These are phyloP conservation scores for Blastocystis sp. DNA, from an alignment of 352 stramenopile species.

Conservation along the genomic window DNA sequence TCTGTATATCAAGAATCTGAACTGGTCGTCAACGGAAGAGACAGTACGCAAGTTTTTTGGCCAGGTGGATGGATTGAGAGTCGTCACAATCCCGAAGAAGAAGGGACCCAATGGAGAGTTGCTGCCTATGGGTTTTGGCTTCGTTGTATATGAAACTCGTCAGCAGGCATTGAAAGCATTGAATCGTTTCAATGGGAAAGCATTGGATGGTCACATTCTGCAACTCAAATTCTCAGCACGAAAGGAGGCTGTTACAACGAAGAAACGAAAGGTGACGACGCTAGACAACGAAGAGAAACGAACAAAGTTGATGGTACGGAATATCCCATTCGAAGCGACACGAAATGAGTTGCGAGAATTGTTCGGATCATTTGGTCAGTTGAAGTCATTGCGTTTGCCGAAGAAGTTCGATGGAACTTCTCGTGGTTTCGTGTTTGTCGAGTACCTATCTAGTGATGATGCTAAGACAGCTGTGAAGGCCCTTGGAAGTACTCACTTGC, in stretches of 20 bases:
- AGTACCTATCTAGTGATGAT: slow-evolving; percentile 91
- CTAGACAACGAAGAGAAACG: slow-evolving; percentile 66
- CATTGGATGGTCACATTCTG: slow-evolving; percentile 86
- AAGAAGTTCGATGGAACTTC: slow-evolving; percentile 96
- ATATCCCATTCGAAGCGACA: slow-evolving; percentile 94
- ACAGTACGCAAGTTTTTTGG: slow-evolving; percentile 71
- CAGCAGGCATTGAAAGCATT: slow-evolving; percentile 74
- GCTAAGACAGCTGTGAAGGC: slow-evolving; percentile 81
- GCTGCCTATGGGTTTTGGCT: slow-evolving; percentile 96
- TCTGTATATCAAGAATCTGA: slow-evolving; percentile 98
- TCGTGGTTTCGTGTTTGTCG: slow-evolving; percentile 95
- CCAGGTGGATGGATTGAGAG: slow-evolving; percentile 72
- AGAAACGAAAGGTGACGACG: slow-evolving; percentile 67
- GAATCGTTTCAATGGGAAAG: slow-evolving; percentile 68
- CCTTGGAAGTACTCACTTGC: slow-evolving; percentile 90
- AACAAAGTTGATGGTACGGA: slow-evolving; percentile 95
- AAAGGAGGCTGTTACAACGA: slow-evolving; percentile 48
- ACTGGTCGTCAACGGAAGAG: slow-evolving; percentile 85
- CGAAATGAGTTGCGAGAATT: slow-evolving; percentile 88
- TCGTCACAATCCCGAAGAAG: slow-evolving; percentile 78
- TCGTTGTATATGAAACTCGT: slow-evolving; percentile 87
- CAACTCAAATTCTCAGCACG: slow-evolving; percentile 83
- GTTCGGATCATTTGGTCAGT: slow-evolving; percentile 88
- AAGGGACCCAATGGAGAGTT: slow-evolving; percentile 71
- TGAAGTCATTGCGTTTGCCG: slow-evolving; percentile 91